A percentile compares a stretch with the other conserved stretches of the same genome.
Conservation (phyloP, 495 filamentous ascomycete species). For the Cenococcum geophilum region DNA sequence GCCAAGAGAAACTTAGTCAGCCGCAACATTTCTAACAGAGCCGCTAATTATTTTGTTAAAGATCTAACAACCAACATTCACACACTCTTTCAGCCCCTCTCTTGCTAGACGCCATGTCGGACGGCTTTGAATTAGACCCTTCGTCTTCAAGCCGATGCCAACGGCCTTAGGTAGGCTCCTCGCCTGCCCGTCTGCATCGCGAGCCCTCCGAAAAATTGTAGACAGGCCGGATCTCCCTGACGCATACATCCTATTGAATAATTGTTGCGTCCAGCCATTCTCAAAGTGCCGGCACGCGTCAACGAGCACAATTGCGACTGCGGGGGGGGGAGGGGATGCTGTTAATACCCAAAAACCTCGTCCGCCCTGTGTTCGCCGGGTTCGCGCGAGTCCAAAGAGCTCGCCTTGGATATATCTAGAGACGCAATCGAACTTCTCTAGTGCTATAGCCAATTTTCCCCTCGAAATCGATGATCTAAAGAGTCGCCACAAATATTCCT, state of each 20-base stretch:
- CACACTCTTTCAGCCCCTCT: neutral
- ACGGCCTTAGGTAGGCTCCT: conserved; percentile 33
- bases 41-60: neutral
- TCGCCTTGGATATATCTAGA: neutral
- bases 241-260: conserved; percentile 4
- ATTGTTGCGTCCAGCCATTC: conserved; percentile 8
- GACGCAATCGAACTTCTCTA: neutral
- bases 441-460: neutral
- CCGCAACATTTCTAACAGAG: neutral
- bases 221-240: conserved; percentile 5
- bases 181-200: conserved; percentile 29
- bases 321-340: neutral
- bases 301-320: neutral
- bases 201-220: conserved; percentile 24
- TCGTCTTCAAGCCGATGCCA: conserved; percentile 22
- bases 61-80: neutral
- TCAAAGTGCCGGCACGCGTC: neutral
- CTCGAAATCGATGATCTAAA: conserved; percentile 52
- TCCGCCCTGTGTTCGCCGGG: neutral
- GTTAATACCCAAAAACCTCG: neutral
- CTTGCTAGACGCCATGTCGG: conserved; percentile 15
- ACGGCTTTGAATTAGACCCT: neutral
- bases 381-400: neutral
- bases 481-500: conserved; percentile 46
- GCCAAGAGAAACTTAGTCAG: neutral